phyloP scores from a whole-genome alignment of 208 protist genomes.

The Leishmania major region DNA sequence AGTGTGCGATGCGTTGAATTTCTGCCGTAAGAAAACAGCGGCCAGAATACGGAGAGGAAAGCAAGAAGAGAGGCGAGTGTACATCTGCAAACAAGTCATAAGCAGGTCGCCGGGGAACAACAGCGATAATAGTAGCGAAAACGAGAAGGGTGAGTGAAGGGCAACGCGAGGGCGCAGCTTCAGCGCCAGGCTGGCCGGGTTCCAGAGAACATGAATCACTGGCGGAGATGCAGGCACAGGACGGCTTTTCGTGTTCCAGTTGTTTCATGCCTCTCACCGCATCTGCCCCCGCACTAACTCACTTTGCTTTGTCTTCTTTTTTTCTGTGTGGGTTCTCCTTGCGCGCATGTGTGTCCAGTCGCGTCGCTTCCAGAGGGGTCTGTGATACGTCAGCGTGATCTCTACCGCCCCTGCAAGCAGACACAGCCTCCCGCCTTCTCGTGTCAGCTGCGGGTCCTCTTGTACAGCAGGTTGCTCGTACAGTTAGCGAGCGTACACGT shows the following conservation, averaged over 20 bases:
- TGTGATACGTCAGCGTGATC: background rate
- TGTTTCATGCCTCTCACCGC: background rate
- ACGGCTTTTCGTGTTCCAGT: too few species aligned
- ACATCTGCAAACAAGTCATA: background rate
- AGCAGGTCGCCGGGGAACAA: background rate
- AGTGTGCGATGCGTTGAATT: background rate
- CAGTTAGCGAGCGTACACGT: background rate
- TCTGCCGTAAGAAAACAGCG: background rate
- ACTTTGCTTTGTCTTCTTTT: too few species aligned
- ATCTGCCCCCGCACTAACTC: background rate
- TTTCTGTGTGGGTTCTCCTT: background rate
- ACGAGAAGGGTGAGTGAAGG: background rate
- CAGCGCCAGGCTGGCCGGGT: background rate
- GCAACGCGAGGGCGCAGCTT: background rate
- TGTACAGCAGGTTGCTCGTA: background rate
- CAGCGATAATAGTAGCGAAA: background rate
- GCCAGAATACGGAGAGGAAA: background rate
- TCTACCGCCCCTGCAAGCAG: background rate
- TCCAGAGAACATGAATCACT: too few species aligned
- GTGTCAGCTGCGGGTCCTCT: background rate
- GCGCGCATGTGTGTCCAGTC: background rate
- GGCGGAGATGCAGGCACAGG: background rate
- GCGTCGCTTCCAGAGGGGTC: background rate
- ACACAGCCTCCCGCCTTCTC: background rate
- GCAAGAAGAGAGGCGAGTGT: background rate